Conservation (phyloP, 257 asterid genomes). For the Gentiana straminea region DNA sequence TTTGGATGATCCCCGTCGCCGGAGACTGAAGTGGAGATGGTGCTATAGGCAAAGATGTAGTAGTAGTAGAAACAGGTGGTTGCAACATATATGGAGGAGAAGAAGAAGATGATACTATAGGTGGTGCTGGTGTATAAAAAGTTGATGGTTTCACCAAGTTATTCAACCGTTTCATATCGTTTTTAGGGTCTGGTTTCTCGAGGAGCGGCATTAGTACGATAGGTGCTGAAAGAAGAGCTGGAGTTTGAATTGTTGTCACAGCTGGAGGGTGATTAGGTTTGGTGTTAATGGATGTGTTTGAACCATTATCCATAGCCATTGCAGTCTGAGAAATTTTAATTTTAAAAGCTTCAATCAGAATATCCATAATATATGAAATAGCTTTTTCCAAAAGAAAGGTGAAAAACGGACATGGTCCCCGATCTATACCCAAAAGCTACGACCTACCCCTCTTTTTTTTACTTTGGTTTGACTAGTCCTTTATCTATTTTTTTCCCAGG, state of each 20-base stretch:
- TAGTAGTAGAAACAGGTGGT: conserved; percentile 38
- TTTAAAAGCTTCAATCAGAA: neutral
- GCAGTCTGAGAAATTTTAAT: conserved; percentile 39
- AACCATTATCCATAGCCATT: conserved; percentile 47
- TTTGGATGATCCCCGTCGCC: conserved; percentile 28
- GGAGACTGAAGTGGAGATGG: conserved; percentile 57
- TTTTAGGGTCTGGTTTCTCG: conserved; percentile 36
- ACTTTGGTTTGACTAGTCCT: too few species aligned
- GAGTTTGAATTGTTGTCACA: conserved; percentile 36
- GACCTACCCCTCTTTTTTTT: too few species aligned
- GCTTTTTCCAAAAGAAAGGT: neutral
- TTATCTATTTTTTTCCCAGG: too few species aligned
- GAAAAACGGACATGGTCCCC: too few species aligned
- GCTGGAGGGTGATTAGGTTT: conserved; percentile 47
- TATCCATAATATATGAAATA: neutral
- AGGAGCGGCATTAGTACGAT: conserved; percentile 47
- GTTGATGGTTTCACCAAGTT: conserved; percentile 84
- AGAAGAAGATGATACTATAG: conserved; percentile 24
- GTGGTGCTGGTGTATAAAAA: conserved; percentile 32
- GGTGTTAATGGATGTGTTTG: conserved; percentile 34
- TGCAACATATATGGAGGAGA: conserved; percentile 27
- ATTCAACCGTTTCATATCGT: conserved; percentile 33
- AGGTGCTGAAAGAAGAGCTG: conserved; percentile 39
- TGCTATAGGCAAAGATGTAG: conserved; percentile 57
- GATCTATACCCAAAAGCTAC: too few species aligned